phyloP scores from a whole-genome alignment of 1,139 yeast species.

The Geotrichum citri-aurantii region DNA sequence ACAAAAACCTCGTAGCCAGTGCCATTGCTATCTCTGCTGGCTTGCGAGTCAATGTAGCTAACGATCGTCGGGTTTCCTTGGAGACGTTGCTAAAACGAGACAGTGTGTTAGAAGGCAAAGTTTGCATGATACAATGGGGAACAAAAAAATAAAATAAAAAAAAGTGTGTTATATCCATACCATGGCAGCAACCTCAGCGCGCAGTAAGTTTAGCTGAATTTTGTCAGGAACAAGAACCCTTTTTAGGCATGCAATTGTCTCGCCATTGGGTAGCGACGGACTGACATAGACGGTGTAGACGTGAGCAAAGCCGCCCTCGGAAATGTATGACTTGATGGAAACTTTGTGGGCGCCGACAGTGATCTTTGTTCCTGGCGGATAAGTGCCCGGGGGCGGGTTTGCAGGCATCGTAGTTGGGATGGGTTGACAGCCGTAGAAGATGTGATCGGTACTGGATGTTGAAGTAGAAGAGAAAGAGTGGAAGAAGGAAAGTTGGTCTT shows the following conservation, averaged over 20 bases:
- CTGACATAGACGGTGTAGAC: conserved; percentile 54
- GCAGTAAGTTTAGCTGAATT: conserved; percentile 55
- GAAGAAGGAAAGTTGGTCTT: not conserved
- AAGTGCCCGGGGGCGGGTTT: conserved; percentile 44
- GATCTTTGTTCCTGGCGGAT: conserved; percentile 55
- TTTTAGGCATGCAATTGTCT: conserved; percentile 52
- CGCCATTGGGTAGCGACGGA: conserved; percentile 23
- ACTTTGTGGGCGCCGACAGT: conserved; percentile 64
- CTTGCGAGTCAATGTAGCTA: conserved; percentile 89
- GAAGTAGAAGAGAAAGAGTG: not conserved
- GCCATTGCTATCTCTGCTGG: conserved; percentile 50
- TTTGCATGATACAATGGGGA: not conserved
- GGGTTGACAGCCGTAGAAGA: not conserved
- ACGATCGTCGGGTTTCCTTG: conserved; percentile 76
- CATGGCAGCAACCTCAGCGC: conserved; percentile 84
- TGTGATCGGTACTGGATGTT: not conserved
- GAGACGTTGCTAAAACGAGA: conserved; percentile 47
- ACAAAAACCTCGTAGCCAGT: conserved; percentile 77
- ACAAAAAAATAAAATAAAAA: not conserved
- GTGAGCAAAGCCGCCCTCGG: conserved; percentile 77
- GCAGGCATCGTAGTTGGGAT: conserved; percentile 16
- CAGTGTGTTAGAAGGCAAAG: not conserved
- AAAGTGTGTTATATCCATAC: conserved; percentile 15
- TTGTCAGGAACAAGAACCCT: conserved; percentile 74
- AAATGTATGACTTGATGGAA: conserved; percentile 52